These are phyloP conservation scores for Ophiostoma montium DNA, from an alignment of 2,329 filamentous ascomycete genomes.

Conservation along the genomic window DNA sequence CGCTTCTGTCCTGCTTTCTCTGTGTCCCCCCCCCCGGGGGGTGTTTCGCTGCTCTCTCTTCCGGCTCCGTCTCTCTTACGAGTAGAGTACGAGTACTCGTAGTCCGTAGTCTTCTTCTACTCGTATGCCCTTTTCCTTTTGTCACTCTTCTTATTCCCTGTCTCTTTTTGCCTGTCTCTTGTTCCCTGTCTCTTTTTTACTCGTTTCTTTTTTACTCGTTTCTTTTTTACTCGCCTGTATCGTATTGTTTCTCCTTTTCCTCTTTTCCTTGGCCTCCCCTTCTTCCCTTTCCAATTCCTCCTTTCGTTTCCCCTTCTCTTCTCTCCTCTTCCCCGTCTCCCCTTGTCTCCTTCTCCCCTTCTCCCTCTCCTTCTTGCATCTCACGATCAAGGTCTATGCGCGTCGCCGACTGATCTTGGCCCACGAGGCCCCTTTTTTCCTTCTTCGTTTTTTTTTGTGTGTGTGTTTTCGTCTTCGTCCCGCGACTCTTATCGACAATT, in stretches of 20 bases:
- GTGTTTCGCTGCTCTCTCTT: too few relatives aligned
- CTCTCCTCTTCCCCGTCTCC: background rate
- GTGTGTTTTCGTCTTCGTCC: conserved; percentile 16
- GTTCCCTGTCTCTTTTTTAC: background rate
- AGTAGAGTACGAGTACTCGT: too few relatives aligned
- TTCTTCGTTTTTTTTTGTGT: conserved; percentile 15
- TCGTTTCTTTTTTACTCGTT: conserved; percentile 4
- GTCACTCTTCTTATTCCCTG: too few relatives aligned
- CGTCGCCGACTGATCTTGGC: conserved; percentile 23
- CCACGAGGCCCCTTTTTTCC: conserved; percentile 23
- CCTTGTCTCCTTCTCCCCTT: conserved; percentile 4
- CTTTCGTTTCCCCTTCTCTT: conserved; percentile 4
- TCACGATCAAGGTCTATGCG: conserved; percentile 23
- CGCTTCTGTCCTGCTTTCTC: too few relatives aligned
- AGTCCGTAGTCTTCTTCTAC: too few relatives aligned
- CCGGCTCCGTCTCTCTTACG: too few relatives aligned
- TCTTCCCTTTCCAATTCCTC: background rate
- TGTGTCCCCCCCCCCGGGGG: too few relatives aligned
- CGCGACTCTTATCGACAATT: conserved; percentile 19
- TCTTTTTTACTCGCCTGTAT: too few relatives aligned
- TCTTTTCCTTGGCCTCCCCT: background rate
- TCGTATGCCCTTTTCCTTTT: too few relatives aligned
- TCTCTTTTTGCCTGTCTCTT: background rate
- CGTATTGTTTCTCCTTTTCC: background rate
- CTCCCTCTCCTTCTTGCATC: background rate